These are phyloP conservation scores for Microbotryum silenes-acaulis DNA, from an alignment of 1,284 basidiomycete species.

Conservation along the genomic window DNA sequence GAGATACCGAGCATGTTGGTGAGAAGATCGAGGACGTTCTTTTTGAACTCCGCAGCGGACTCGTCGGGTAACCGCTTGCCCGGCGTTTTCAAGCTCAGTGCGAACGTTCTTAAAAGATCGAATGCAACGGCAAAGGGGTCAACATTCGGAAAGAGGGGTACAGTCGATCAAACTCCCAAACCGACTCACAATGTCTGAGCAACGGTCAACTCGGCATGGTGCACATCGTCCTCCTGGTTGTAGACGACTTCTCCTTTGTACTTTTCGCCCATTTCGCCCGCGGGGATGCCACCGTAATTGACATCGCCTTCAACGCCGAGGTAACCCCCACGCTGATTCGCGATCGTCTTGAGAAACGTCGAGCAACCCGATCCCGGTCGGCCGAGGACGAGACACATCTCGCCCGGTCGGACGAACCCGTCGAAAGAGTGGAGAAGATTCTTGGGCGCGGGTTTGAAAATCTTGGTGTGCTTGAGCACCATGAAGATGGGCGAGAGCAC, in stretches of 20 bases:
- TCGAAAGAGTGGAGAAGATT: slow-evolving; percentile 47
- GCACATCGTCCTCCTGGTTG: slow-evolving; percentile 39
- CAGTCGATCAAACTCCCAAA: no score
- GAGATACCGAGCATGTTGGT: slow-evolving; percentile 55
- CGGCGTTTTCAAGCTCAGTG: slow-evolving; percentile 47
- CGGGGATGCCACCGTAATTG: slow-evolving; percentile 51
- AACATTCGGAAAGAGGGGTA: no score
- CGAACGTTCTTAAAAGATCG: slow-evolving; percentile 48
- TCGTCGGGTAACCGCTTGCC: slow-evolving; percentile 49
- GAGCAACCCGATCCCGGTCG: slow-evolving; percentile 43
- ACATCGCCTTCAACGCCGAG: slow-evolving; percentile 48
- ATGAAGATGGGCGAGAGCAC: slow-evolving; percentile 50
- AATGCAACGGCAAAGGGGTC: no score
- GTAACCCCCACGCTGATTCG: slow-evolving; percentile 37
- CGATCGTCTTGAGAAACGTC: slow-evolving; percentile 42
- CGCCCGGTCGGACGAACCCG: slow-evolving; percentile 62
- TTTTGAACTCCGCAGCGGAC: slow-evolving; percentile 46
- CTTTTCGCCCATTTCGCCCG: slow-evolving; percentile 47
- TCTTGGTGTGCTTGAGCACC: slow-evolving; percentile 34
- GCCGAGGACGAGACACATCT: slow-evolving; percentile 51
- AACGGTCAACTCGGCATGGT: slow-evolving; percentile 55
- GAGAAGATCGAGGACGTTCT: slow-evolving; percentile 49
- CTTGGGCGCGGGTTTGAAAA: slow-evolving; percentile 33
- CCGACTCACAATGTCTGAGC: slow-evolving; percentile 17
- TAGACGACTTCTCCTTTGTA: slow-evolving; percentile 62